These are phyloP conservation scores for Collybia sordida DNA, from an alignment of 768 basidiomycete species.

Conservation along the genomic window DNA sequence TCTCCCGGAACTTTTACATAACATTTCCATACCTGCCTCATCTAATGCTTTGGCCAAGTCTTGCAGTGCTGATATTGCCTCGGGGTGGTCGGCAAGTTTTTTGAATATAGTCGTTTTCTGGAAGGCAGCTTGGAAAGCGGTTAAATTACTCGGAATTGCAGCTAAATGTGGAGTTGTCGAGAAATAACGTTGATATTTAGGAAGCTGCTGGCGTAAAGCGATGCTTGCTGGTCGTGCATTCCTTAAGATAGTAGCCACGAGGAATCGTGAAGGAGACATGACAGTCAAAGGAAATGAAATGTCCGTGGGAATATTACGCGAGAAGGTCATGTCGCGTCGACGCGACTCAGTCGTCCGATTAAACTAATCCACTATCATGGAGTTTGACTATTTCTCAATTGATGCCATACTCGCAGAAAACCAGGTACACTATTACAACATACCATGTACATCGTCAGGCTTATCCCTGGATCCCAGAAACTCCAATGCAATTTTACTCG, in stretches of 20 bases:
- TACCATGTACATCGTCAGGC: not conserved
- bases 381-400: slow-evolving; percentile 89
- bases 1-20: not conserved
- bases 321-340: slow-evolving; percentile 14
- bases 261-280: slow-evolving; percentile 15
- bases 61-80: slow-evolving; percentile 47
- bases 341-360: slow-evolving; percentile 10
- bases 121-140: slow-evolving; percentile 38
- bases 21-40: slow-evolving; percentile 41
- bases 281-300: not conserved
- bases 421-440: slow-evolving; percentile 47
- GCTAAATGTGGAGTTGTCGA: slow-evolving; percentile 17
- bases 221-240: slow-evolving; percentile 7
- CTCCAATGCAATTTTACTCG: slow-evolving; percentile 92
- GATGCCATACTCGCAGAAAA: slow-evolving; percentile 92
- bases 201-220: slow-evolving; percentile 5
- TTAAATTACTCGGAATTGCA: slow-evolving; percentile 26
- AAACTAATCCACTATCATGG: slow-evolving; percentile 47
- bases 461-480: slow-evolving; percentile 53
- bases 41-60: slow-evolving; percentile 44
- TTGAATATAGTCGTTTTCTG: slow-evolving; percentile 44
- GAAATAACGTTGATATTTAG: slow-evolving; percentile 13
- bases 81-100: slow-evolving; percentile 49
- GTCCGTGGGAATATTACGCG: slow-evolving; percentile 15
- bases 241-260: slow-evolving; percentile 11